Conservation (phyloP, 2,329 filamentous ascomycete species). For the Lomentospora prolificans region DNA sequence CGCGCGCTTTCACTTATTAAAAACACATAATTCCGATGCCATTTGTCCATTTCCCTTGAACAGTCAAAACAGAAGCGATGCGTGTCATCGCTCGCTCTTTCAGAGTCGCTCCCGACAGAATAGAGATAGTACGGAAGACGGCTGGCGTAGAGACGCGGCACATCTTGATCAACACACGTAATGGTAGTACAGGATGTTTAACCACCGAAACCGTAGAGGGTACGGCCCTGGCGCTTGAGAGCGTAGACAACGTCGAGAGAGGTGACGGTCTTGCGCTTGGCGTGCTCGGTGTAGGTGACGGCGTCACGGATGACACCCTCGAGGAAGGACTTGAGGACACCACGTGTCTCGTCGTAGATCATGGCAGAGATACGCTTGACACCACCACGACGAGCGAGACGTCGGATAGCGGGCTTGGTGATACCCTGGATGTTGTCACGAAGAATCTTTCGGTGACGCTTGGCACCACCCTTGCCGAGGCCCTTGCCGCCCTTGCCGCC, state of each 20-base stretch:
- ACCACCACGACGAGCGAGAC: slow-evolving; percentile 98
- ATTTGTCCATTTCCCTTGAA: slow-evolving; percentile 1
- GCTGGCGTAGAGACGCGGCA: neutral
- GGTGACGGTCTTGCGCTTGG: slow-evolving; percentile 72
- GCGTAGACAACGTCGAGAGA: slow-evolving; percentile 60
- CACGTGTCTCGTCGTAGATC: slow-evolving; percentile 73
- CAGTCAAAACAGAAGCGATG: neutral
- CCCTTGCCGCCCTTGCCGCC: slow-evolving; percentile 89
- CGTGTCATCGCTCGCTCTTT: neutral
- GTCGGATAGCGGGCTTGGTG: slow-evolving; percentile 95
- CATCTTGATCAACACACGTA: neutral
- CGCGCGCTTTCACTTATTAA: neutral
- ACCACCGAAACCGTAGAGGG: slow-evolving; percentile 85
- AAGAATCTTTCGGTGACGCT: slow-evolving; percentile 98
- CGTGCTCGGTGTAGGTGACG: slow-evolving; percentile 71
- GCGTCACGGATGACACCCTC: slow-evolving; percentile 68
- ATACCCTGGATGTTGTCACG: slow-evolving; percentile 99
- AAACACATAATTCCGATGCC: neutral
- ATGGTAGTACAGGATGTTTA: slow-evolving; percentile 33
- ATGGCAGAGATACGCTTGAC: slow-evolving; percentile 99
- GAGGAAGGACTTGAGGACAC: slow-evolving; percentile 70
- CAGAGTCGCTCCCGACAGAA: neutral
- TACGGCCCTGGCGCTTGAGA: slow-evolving; percentile 60
- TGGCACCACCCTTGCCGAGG: slow-evolving; percentile 95
- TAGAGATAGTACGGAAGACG: neutral